These are phyloP conservation scores for Aspergillus pseudonomiae DNA, from an alignment of 2,329 filamentous ascomycete species.

Conservation along the genomic window DNA sequence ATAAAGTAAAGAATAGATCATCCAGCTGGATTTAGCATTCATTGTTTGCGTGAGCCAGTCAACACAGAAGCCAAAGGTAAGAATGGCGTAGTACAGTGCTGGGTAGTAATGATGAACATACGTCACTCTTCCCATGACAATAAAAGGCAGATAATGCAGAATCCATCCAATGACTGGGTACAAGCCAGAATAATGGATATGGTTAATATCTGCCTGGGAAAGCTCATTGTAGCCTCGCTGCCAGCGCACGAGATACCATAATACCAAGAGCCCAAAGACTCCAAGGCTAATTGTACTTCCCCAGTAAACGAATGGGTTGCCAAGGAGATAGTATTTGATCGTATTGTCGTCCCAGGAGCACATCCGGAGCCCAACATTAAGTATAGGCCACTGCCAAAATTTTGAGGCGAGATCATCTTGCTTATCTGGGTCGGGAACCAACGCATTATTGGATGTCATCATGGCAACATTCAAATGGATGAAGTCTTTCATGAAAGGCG, in stretches of 20 bases:
- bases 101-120: conserved; percentile 99
- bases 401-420: conserved; percentile 95
- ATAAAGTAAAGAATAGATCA: conserved; percentile 76
- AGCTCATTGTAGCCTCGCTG: conserved; percentile 91
- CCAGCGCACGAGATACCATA: conserved; percentile 91
- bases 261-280: conserved; percentile 70
- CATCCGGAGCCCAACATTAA: conserved; percentile 95
- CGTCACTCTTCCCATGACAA: conserved; percentile 97
- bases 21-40: conserved; percentile 64
- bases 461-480: conserved; percentile 98
- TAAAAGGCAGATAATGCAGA: conserved; percentile 92
- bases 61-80: conserved; percentile 82
- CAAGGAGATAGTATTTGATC: conserved; percentile 97
- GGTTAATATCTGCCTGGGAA: conserved; percentile 77
- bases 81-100: conserved; percentile 94
- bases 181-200: conserved; percentile 89
- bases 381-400: conserved; percentile 98
- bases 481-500: conserved; percentile 96
- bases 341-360: conserved; percentile 96
- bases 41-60: conserved; percentile 79
- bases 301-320: conserved; percentile 97
- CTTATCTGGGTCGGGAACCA: conserved; percentile 97
- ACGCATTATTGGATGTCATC: conserved; percentile 99
- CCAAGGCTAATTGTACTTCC: conserved; percentile 79
- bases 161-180: conserved; percentile 95